phyloP scores from a whole-genome alignment of 1,284 basidiomycete species.

The Cutaneotrichosporon sp. region DNA sequence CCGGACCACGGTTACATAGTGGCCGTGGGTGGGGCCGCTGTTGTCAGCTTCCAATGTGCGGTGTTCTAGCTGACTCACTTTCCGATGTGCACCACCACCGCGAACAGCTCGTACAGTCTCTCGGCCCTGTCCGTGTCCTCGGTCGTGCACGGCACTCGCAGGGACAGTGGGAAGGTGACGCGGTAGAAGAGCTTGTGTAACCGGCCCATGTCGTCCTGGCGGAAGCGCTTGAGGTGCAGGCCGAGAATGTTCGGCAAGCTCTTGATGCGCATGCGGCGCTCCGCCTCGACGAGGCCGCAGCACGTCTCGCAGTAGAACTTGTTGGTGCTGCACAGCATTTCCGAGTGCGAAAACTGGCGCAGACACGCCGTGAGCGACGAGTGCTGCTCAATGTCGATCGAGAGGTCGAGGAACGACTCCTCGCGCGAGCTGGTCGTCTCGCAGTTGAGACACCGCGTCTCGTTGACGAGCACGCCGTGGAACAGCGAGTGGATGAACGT shows the following conservation, averaged over 20 bases:
- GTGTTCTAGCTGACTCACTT: slow-evolving; percentile 63
- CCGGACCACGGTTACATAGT: slow-evolving; percentile 94
- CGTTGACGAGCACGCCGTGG: slow-evolving; percentile 90
- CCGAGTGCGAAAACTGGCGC: slow-evolving; percentile 92
- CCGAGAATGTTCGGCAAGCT: slow-evolving; percentile 91
- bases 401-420: slow-evolving; percentile 93
- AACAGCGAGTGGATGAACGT: slow-evolving; percentile 91
- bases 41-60: background rate
- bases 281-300: slow-evolving; percentile 94
- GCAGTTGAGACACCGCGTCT: slow-evolving; percentile 95
- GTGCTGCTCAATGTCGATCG: slow-evolving; percentile 97
- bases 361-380: slow-evolving; percentile 93
- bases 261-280: slow-evolving; percentile 99
- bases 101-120: slow-evolving; percentile 88
- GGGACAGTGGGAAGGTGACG: slow-evolving; percentile 91
- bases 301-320: slow-evolving; percentile 99
- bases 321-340: slow-evolving; percentile 97
- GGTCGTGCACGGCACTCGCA: slow-evolving; percentile 94
- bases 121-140: slow-evolving; percentile 86
- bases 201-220: slow-evolving; percentile 82
- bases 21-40: slow-evolving; percentile 93
- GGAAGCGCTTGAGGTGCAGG: slow-evolving; percentile 96
- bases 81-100: slow-evolving; percentile 96
- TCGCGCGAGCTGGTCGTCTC: slow-evolving; percentile 98
- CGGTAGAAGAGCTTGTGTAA: slow-evolving; percentile 95